Base-by-base conservation (phyloP, 1,284 basidiomycete genomes). In the Irpex sp. region DNA sequence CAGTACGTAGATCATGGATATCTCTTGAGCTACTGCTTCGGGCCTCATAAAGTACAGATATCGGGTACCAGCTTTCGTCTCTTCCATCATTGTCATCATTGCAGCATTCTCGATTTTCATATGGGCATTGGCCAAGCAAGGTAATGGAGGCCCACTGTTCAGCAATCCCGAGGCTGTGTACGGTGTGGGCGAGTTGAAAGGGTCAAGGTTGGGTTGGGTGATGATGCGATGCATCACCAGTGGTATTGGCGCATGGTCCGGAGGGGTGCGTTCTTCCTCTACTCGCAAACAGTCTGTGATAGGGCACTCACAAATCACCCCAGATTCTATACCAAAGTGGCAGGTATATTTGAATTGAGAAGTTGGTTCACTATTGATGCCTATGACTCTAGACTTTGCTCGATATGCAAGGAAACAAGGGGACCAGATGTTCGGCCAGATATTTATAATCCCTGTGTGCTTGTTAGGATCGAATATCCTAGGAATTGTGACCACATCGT, bases 91-190 rank as follows among this genome's bases (percentile, higher is more conserved):
- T 5, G 75, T 75, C 21, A 73, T 70, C 8, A 68, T 73, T 26
- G 69, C 75, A 1, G 73, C 74, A 1, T 68, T 76, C 56, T 59
- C 69, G 2, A 68, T 75, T 36, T 76, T 77, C 63, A 74, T 76
- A 34, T 77, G 75, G 75, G 74, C 74, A 21, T 56, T 77, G 3
- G 70, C 59, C 2, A 77, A 76, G 66, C 71, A 76, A 68, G 75
- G 75, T 2, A 70, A 74, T 57, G 67, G 64, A 4, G 75, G 75
- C 0, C 75, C 75, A 1, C 66, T 76, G 3, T 74, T 69, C 65
- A 68, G 58, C 17, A 64, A 74, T 48, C 74, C 75, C 1, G 74
- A 75, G 59, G 71, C 64, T 1, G 64, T 74, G 3, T 74, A 72
- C 49, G 70, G 73, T 3, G 62, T 72, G 5, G 70, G 65, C 3